Base-by-base conservation (phyloP, 2,329 filamentous ascomycete species). In the Aspergillus glaucus region DNA sequence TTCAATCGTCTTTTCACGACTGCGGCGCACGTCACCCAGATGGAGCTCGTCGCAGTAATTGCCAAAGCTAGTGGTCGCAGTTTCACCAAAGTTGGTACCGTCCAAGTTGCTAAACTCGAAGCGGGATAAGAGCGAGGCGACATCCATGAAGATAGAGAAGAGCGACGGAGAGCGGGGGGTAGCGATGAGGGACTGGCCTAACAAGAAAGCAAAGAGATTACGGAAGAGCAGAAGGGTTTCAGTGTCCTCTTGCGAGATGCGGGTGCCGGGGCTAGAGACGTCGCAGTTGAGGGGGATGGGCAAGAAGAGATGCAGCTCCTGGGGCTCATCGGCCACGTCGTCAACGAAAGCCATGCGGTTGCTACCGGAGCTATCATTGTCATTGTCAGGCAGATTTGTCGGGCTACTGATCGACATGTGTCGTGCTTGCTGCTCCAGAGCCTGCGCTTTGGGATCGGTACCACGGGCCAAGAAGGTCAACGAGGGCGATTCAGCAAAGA, bases 1-100 rank as follows among this genome's bases (percentile, higher is more conserved):
- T 68, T 97, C 89, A 21, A 97, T 77, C 0, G 88, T 95, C 76
- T 93, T 94, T 63, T 95, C 89, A 22, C 86, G 80, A 64, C 88
- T 95, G 51, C 80, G 74, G 47, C 90, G 79, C 43, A 95, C 85
- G 67, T 97, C 92, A 3, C 82, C 86, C 28, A 97, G 72, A 17
- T 76, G 78, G 52, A 90, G 75, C 64, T 93, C 86, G 43, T 91
- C 85, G 51, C 91, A 81, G 61, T 90, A 94, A 51, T 71, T 68
- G 39, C 66, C 63, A 54, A 77, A 76, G 51, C 70, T 75, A 4
- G 66, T 66, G 15, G 75, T 76, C 14, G 79, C 79, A 3, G 80
- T 76, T 57, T 84, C 80, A 50, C 81, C 81, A 58, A 77, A 83
- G n/a, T 78, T 82, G 3, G 80, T 82, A 3, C 79, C 79, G 52